Conservation (phyloP, 129 eudicot species). For the Solidago caesia region DNA sequence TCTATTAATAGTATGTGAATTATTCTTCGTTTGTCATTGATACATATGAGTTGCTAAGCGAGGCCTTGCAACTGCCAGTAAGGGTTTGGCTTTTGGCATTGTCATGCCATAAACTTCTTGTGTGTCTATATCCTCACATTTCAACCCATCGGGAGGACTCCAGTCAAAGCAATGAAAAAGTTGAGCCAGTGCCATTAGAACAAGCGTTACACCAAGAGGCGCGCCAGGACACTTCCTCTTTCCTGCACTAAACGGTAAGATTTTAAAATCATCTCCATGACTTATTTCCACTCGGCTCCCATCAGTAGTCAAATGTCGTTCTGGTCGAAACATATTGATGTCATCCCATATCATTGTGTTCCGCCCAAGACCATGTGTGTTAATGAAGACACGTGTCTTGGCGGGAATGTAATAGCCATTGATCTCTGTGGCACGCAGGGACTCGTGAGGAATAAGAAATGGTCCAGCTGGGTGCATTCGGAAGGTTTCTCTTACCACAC, state of each 20-base stretch:
- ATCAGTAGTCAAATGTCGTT: slow-evolving; percentile 57
- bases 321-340: slow-evolving; percentile 75
- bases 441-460: slow-evolving; percentile 92
- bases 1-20: neutral
- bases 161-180: slow-evolving; percentile 86
- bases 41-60: slow-evolving; percentile 65
- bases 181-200: slow-evolving; percentile 81
- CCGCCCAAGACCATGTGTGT: slow-evolving; percentile 83
- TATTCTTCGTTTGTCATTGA: slow-evolving; percentile 8
- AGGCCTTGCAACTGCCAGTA: slow-evolving; percentile 68
- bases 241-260: slow-evolving; percentile 90
- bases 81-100: slow-evolving; percentile 83
- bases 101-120: slow-evolving; percentile 90
- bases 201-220: slow-evolving; percentile 85
- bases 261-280: slow-evolving; percentile 89
- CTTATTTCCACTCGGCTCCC: slow-evolving; percentile 91
- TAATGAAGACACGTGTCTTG: slow-evolving; percentile 93
- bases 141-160: slow-evolving; percentile 67
- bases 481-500: slow-evolving; percentile 86
- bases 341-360: slow-evolving; percentile 75
- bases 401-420: slow-evolving; percentile 82
- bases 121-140: slow-evolving; percentile 68
- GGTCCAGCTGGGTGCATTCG: slow-evolving; percentile 99
- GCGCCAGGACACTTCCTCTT: slow-evolving; percentile 97
- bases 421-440: slow-evolving; percentile 66